Evolutionary conservation across 148 eudicot genomes (phyloP).

Genomic region (Selenicereus undatus): DNA sequence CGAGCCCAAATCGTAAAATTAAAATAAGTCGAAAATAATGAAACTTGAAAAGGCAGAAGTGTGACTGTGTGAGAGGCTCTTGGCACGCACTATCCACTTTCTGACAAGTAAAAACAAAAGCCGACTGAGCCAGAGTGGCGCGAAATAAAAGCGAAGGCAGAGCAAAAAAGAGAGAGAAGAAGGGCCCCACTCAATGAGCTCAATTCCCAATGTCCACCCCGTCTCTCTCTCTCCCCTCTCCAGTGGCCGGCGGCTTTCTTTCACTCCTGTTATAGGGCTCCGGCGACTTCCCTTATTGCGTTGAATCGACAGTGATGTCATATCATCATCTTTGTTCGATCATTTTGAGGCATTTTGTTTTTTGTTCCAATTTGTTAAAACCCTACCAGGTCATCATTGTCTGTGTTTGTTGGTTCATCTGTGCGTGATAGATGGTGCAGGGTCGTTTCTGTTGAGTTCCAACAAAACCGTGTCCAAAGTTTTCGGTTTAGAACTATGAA

Average conservation of each 20-base stretch:
- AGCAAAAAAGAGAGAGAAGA: neutral
- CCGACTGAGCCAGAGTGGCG: slow-evolving; percentile 1
- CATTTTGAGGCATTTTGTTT: neutral
- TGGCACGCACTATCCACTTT: neutral
- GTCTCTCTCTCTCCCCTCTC: neutral
- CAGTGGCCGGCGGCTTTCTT: neutral
- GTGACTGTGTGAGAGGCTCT: neutral
- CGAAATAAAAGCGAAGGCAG: neutral
- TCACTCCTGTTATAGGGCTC: neutral
- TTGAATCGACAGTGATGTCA: neutral
- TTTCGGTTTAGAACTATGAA: neutral
- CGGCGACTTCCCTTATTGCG: neutral
- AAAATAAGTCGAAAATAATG: too few relatives aligned
- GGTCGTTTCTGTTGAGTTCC: neutral
- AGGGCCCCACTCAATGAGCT: slow-evolving; percentile 14
- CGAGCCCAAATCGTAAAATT: too few relatives aligned
- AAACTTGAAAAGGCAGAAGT: too few relatives aligned
- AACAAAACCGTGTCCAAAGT: neutral
- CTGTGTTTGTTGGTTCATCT: neutral
- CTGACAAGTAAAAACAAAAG: neutral
- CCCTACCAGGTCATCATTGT: neutral
- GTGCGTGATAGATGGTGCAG: neutral
- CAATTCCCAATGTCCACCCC: slow-evolving; percentile 9
- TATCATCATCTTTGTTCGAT: neutral
- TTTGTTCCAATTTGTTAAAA: neutral